Percentiles rank a stretch among this genome's conserved stretches.
These are phyloP conservation scores for Citrus cavaleriei DNA, from an alignment of 345 rosid species.

Conservation along the genomic window DNA sequence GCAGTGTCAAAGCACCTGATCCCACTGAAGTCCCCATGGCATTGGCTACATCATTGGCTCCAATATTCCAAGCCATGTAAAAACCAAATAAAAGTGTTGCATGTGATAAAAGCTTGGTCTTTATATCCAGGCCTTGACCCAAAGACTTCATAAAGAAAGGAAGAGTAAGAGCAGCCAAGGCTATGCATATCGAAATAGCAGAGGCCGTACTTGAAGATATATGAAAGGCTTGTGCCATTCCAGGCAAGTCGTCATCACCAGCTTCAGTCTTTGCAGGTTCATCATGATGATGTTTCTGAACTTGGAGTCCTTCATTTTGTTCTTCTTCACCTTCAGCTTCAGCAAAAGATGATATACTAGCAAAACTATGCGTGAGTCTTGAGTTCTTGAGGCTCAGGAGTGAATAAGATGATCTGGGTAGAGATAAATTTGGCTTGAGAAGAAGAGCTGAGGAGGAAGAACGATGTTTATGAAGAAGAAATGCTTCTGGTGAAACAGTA, in stretches of 20 bases:
- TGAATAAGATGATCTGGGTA: constrained; percentile 35
- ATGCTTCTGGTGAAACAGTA: constrained; percentile 24
- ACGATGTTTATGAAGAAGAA: constrained; percentile 32
- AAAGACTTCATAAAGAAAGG: constrained; percentile 77
- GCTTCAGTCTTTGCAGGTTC: constrained; percentile 23
- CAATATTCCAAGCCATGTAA: constrained; percentile 99
- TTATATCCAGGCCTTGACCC: constrained; percentile 53
- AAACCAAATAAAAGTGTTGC: constrained; percentile 78
- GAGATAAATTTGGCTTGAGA: constrained; percentile 25
- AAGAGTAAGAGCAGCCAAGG: constrained; percentile 61
- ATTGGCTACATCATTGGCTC: constrained; percentile 98
- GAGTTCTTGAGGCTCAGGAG: constrained; percentile 24
- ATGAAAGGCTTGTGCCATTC: constrained; percentile 79
- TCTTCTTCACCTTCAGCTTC: constrained; percentile 54
- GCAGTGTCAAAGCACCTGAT: constrained; percentile 74
- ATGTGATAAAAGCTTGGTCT: constrained; percentile 68
- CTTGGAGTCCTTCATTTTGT: constrained; percentile 32
- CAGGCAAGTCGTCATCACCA: constrained; percentile 39
- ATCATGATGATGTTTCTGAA: constrained; percentile 24
- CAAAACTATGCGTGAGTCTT: constrained; percentile 41
- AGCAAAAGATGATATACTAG: constrained; percentile 70
- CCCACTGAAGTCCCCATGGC: constrained; percentile 99
- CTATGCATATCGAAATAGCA: constrained; percentile 60
- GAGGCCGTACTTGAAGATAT: constrained; percentile 68
- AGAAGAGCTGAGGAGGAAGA: constrained; percentile 19